phyloP scores from a whole-genome alignment of 75 land plant genomes.

The Cupressus sempervirens region DNA sequence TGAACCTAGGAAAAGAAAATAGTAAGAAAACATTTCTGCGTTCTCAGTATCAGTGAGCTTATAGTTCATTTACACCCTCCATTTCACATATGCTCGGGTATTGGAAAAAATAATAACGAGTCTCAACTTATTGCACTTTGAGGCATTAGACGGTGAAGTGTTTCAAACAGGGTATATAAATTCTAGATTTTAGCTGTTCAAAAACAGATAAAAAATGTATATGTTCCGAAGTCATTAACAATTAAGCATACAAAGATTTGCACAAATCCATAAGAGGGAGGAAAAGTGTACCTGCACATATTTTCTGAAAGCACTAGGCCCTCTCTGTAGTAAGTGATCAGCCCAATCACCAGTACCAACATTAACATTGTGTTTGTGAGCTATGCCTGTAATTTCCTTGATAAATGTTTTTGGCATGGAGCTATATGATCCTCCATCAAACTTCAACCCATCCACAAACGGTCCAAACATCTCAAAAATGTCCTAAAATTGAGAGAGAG shows the following conservation, averaged over 20 bases:
- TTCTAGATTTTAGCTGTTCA: no score
- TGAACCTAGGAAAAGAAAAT: no score
- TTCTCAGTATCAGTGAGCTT: no score
- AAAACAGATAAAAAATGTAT: no score
- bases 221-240: no score
- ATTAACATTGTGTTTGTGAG: constrained; percentile 75
- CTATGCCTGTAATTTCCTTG: constrained; percentile 62
- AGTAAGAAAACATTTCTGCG: no score
- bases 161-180: no score
- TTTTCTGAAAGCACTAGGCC: constrained; percentile 68
- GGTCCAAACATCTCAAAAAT: constrained; percentile 71
- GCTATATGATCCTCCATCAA: constrained; percentile 69
- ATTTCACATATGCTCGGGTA: not conserved
- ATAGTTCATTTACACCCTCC: not conserved
- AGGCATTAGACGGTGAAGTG: no score
- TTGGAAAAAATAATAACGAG: no score
- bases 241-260: not conserved
- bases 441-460: constrained; percentile 84
- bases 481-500: constrained; percentile 32
- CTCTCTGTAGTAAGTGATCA: constrained; percentile 57
- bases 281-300: constrained; percentile 57
- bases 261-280: not conserved
- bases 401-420: constrained; percentile 59
- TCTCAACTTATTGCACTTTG: no score
- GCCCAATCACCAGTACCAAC: constrained; percentile 93